A percentile compares a stretch with the other conserved stretches of the same genome.
These are phyloP conservation scores for Calonectria crousiana DNA, from an alignment of 2,329 filamentous ascomycete species.

Conservation along the genomic window DNA sequence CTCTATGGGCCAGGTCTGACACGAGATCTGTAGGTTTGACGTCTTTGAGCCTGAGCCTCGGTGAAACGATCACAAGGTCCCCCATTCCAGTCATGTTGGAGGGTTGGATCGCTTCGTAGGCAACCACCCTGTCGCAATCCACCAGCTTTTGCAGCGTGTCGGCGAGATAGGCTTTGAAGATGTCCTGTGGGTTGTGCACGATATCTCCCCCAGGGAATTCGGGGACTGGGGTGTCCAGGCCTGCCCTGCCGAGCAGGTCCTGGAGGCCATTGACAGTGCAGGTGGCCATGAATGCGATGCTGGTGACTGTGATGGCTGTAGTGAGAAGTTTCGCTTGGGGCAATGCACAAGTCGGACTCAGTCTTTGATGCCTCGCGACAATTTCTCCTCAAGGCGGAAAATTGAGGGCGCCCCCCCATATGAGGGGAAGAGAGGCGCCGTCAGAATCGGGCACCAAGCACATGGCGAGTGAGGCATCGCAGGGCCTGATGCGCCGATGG, in stretches of 20 bases:
- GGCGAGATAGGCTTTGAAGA: constrained; percentile 42
- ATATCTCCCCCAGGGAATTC: constrained; percentile 37
- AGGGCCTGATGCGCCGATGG: background rate
- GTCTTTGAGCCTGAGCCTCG: constrained; percentile 36
- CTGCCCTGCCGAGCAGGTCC: constrained; percentile 36
- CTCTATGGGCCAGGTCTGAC: constrained; percentile 35
- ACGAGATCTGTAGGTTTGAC: constrained; percentile 33
- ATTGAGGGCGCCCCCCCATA: constrained; percentile 12
- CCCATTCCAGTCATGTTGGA: constrained; percentile 42
- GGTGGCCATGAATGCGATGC: constrained; percentile 37
- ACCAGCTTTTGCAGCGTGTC: constrained; percentile 38
- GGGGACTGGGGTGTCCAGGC: constrained; percentile 38
- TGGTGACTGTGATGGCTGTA: background rate
- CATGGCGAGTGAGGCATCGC: constrained; percentile 9
- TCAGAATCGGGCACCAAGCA: constrained; percentile 25
- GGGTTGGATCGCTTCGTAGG: constrained; percentile 44
- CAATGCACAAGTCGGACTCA: background rate
- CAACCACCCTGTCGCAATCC: constrained; percentile 33
- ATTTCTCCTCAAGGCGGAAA: background rate
- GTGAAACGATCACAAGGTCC: constrained; percentile 42
- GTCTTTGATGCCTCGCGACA: constrained; percentile 2
- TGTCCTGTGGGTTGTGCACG: constrained; percentile 42
- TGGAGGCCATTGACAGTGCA: constrained; percentile 38
- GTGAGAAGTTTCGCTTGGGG: background rate
- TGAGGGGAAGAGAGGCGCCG: constrained; percentile 5